Evolutionary conservation across 805 yeast genomes (phyloP), one percentile per base, ranked within the genome.

Genomic region (Clavispora fructus): DNA sequence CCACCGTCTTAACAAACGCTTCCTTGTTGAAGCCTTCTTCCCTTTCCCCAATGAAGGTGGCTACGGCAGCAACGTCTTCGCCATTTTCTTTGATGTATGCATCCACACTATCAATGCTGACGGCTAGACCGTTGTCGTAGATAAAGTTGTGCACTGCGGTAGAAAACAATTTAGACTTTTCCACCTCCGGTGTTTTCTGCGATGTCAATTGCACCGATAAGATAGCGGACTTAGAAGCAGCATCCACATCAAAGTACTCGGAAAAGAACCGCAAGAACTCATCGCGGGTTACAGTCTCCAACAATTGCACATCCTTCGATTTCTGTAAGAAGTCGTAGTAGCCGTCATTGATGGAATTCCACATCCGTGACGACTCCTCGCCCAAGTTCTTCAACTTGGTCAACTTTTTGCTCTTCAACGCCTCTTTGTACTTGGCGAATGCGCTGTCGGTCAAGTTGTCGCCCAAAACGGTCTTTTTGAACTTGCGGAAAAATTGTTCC

Each of bases 331-430:
- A 92, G 61, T 92, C 88, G 59, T 85, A 91, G 64, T 72, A 85
- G 6, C 97, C 97, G 46, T 80, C 74, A 28, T 79, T 78, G 47
- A 94, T 85, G 12, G 80, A 74, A 44, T 76, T 71, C 79, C 89
- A 82, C 62, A 79, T 83, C 55, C 83, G 70, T 9, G 68, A 59
- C 41, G 79, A 74, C 65, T 94, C 98, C 61, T 92, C 96, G 45
- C 71, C 68, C 65, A 91, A 71, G 55, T 89, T 90, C 66, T 87
- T 88, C 56, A 78, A 73, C 56, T 85, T 87, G 57, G 86, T 87
- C 37, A 79, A 65, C 54, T 87, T 81, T 62, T 79, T 79, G 46
- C 77, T 75, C 44, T 82, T 68, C 48, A 91, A 74, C 1, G 96
- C 85, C 43, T 75, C 76, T 45, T 86, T 83, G 63, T 85, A 87